Evolutionary conservation across 1,284 basidiomycete genomes (phyloP).

Genomic region (Apiotrichum siamense): DNA sequence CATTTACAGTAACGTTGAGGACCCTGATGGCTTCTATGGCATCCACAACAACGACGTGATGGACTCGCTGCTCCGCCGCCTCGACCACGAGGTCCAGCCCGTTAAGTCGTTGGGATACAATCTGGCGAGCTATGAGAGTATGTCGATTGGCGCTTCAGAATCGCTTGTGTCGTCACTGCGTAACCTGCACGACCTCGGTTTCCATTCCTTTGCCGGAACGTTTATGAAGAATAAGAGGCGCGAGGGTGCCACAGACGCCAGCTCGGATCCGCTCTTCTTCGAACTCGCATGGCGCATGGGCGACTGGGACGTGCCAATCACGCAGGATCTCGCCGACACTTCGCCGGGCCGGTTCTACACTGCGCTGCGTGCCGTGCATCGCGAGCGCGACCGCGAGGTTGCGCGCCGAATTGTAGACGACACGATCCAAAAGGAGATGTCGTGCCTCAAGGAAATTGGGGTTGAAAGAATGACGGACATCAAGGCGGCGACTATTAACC

Average conservation of each 20-base stretch:
- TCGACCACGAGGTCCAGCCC: conserved; percentile 90
- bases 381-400: conserved; percentile 57
- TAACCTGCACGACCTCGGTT: conserved; percentile 80
- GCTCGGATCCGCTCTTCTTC: conserved; percentile 59
- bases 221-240: conserved; percentile 27
- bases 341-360: conserved; percentile 61
- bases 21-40: conserved; percentile 96
- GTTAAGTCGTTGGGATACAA: conserved; percentile 83
- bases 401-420: conserved; percentile 53
- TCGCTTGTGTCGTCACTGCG: conserved; percentile 55
- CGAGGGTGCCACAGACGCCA: conserved; percentile 3
- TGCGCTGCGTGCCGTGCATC: conserved; percentile 68
- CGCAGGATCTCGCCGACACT: conserved; percentile 17
- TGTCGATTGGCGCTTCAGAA: background rate
- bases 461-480: conserved; percentile 72
- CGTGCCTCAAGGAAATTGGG: conserved; percentile 59
- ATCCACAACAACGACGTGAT: conserved; percentile 70
- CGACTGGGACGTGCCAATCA: conserved; percentile 82
- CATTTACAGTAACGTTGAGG: conserved; percentile 90
- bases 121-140: conserved; percentile 71
- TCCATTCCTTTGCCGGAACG: conserved; percentile 64
- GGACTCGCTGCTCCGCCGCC: conserved; percentile 70
- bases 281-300: conserved; percentile 82
- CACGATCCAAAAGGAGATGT: conserved; percentile 59
- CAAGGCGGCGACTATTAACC: conserved; percentile 57